Base-by-base conservation (phyloP, 805 yeast genomes). In the Ogataea methanolica region DNA sequence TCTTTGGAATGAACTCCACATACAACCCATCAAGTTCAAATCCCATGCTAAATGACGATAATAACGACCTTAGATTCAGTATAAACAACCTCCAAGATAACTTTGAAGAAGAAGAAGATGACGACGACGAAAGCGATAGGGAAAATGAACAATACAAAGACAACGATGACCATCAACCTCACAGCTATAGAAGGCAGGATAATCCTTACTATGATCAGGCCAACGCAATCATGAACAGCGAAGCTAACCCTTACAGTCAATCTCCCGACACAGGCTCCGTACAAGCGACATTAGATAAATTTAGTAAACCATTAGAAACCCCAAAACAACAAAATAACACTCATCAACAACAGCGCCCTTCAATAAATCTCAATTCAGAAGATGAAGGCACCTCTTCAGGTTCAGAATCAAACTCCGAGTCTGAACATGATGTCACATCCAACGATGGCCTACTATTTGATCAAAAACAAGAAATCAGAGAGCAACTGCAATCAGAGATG, bases 1-100 rank as follows among this genome's bases (percentile, higher is more conserved):
- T 82, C 21, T 81, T 82, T 63, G 88, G 86, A 4, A 60, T 67
- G 42, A 61, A 63, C 37, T 68, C 72, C 9, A 59, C 63, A 4
- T 57, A 54, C 38, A 56, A 52, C 26, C 45, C 52, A 6, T 45
- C 56, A 1, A 57, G 48, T 36, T 57, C 58, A 14, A 56, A 59
- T 22, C 72, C 72, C 7, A 52, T 68, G 34, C 48, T 59, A 16
- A 63, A 56, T 40, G 66, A 62, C 23, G 65, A 61, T 41, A 60
- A 55, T 46, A 50, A 53, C 34, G 60, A 61, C 19, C 46, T 55
- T 9, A 60, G 59, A 39, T 55, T 57, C 34, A 53, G 61, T 41
- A 52, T 52, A 6, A 50, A 53, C 42, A 47, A 59, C 35, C 22
- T 56, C 5, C 55, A 53, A n/a, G 57, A 55, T 37, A 56, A 54